phyloP scores from a whole-genome alignment of 140 eudicot species.

The Senecio squalidus region DNA sequence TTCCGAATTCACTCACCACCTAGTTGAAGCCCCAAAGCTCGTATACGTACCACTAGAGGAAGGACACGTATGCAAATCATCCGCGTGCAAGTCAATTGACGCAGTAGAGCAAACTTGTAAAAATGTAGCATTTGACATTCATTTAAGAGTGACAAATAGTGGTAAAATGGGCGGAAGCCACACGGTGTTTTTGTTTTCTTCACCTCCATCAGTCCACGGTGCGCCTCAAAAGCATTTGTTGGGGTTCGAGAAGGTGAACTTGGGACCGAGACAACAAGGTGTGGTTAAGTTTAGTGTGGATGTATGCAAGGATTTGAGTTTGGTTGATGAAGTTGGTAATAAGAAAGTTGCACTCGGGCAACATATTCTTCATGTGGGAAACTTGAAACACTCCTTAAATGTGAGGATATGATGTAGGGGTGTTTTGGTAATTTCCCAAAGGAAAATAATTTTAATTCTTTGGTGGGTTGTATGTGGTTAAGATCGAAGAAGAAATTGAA shows the following conservation, averaged over 20 bases:
- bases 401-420: slow-evolving; percentile 42
- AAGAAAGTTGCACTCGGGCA: slow-evolving; percentile 67
- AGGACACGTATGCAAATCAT: slow-evolving; percentile 49
- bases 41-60: slow-evolving; percentile 58
- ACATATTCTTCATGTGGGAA: slow-evolving; percentile 75
- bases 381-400: slow-evolving; percentile 59
- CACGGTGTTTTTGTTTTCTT: slow-evolving; percentile 69
- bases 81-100: slow-evolving; percentile 63
- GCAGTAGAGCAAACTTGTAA: slow-evolving; percentile 52
- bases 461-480: slow-evolving; percentile 19
- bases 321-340: slow-evolving; percentile 77
- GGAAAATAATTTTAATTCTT: not conserved
- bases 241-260: slow-evolving; percentile 67
- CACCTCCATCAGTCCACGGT: slow-evolving; percentile 74
- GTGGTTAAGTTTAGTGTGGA: slow-evolving; percentile 61
- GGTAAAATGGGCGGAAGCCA: slow-evolving; percentile 64
- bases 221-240: slow-evolving; percentile 89
- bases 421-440: slow-evolving; percentile 9
- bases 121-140: slow-evolving; percentile 43
- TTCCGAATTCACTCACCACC: slow-evolving; percentile 45
- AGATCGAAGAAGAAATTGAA: slow-evolving; percentile 12
- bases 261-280: slow-evolving; percentile 53
- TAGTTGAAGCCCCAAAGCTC: slow-evolving; percentile 54
- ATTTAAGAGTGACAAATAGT: slow-evolving; percentile 56
- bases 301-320: slow-evolving; percentile 84